Conservation (phyloP, 73 alveolate species). For the Tetrahymena malaccensis region DNA sequence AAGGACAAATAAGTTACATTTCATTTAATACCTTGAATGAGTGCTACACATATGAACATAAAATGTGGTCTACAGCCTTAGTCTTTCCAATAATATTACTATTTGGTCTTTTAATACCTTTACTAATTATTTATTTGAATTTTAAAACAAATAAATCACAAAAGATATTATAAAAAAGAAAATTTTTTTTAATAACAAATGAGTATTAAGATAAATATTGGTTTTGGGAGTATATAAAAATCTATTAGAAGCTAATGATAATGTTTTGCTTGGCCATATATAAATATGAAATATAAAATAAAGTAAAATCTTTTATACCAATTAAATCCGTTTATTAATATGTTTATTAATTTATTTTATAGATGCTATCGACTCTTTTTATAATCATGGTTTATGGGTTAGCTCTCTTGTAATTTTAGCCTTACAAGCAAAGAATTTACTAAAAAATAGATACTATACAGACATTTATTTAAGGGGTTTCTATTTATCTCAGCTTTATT, state of each 20-base stretch:
- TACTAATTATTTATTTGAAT: background rate
- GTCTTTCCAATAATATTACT: background rate
- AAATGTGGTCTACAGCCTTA: background rate
- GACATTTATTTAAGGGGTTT: background rate
- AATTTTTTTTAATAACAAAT: background rate
- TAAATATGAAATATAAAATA: background rate
- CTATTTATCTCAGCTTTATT: background rate
- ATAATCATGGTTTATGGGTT: background rate
- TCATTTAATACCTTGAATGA: background rate
- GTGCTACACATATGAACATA: background rate
- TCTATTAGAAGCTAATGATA: background rate
- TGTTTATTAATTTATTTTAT: background rate
- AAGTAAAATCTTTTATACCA: background rate
- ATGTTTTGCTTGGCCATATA: background rate
- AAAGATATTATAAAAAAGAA: background rate
- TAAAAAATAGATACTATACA: background rate
- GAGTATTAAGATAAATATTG: background rate
- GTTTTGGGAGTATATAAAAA: background rate
- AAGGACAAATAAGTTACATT: background rate
- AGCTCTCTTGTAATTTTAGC: background rate
- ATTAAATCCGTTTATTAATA: too few relatives aligned
- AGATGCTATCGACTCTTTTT: background rate
- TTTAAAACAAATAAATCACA: background rate
- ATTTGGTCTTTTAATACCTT: background rate
- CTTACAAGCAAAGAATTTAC: background rate